These are phyloP conservation scores for Aspergillus egyptiacus DNA, from an alignment of 495 filamentous ascomycete species.

Conservation along the genomic window DNA sequence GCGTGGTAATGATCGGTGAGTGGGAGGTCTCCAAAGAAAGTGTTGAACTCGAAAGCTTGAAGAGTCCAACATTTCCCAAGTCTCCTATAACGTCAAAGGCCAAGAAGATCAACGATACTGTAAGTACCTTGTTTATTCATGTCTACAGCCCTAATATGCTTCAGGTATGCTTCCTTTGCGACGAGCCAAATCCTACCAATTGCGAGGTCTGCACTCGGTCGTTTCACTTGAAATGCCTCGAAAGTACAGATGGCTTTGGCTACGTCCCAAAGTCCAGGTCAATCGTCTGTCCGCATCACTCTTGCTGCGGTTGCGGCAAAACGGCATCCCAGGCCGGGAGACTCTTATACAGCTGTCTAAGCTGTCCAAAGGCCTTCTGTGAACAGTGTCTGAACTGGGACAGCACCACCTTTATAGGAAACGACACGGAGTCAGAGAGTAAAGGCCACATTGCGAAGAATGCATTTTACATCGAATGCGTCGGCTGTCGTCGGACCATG, in stretches of 20 bases:
- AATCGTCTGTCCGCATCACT: constrained; percentile 55
- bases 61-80: constrained; percentile 48
- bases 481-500: no score
- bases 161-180: constrained; percentile 53
- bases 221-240: constrained; percentile 51
- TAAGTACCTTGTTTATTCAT: constrained; percentile 10
- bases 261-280: constrained; percentile 21
- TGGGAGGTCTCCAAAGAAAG: constrained; percentile 57
- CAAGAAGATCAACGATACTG: constrained; percentile 44
- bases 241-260: constrained; percentile 22
- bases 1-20: constrained; percentile 55
- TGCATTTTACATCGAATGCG: constrained; percentile 15
- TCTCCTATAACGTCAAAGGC: constrained; percentile 35
- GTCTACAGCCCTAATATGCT: constrained; percentile 2
- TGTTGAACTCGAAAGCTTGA: constrained; percentile 29
- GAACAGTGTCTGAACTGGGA: constrained; percentile 58
- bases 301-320: constrained; percentile 48
- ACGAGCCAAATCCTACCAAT: constrained; percentile 36
- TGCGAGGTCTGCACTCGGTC: constrained; percentile 53
- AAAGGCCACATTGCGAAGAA: constrained; percentile 34
- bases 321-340: constrained; percentile 53
- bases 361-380: constrained; percentile 53
- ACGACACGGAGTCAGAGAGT: constrained; percentile 43
- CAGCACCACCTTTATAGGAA: constrained; percentile 45
- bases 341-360: constrained; percentile 53